Conservation (phyloP, 805 yeast species). For the Tetrapisispora iriomotensis region DNA sequence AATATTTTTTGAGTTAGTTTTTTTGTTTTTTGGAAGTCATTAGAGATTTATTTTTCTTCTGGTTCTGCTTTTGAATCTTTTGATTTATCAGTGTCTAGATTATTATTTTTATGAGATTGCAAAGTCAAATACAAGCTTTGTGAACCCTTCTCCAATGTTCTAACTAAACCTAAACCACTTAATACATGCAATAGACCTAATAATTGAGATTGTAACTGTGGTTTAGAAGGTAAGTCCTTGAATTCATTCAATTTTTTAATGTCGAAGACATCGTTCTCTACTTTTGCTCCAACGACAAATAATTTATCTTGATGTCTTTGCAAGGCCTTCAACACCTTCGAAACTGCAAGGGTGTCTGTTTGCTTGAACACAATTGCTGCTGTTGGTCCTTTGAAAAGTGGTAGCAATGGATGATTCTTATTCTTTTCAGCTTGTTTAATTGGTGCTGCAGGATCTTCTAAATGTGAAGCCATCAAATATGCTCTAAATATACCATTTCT, state of each 20-base stretch:
- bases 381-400: conserved; percentile 75
- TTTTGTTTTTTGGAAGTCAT: no score
- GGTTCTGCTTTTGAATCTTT: not conserved
- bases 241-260: conserved; percentile 45
- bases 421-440: conserved; percentile 33
- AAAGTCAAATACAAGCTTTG: conserved; percentile 64
- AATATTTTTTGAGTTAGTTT: no score
- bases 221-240: conserved; percentile 64
- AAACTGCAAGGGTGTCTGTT: conserved; percentile 61
- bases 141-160: conserved; percentile 64
- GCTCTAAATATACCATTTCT: conserved; percentile 64
- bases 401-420: conserved; percentile 53
- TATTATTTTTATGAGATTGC: conserved; percentile 47
- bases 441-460: conserved; percentile 60
- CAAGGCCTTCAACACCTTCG: conserved; percentile 49
- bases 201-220: conserved; percentile 68
- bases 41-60: not conserved
- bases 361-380: conserved; percentile 62
- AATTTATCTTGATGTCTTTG: conserved; percentile 61
- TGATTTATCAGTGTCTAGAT: not conserved
- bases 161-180: conserved; percentile 84
- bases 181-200: conserved; percentile 73
- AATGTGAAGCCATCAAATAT: conserved; percentile 60
- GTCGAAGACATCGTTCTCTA: conserved; percentile 52
- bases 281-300: conserved; percentile 75